phyloP scores from a whole-genome alignment of 176 grass and related monocot genomes.

The Coix lacrymajobi region DNA sequence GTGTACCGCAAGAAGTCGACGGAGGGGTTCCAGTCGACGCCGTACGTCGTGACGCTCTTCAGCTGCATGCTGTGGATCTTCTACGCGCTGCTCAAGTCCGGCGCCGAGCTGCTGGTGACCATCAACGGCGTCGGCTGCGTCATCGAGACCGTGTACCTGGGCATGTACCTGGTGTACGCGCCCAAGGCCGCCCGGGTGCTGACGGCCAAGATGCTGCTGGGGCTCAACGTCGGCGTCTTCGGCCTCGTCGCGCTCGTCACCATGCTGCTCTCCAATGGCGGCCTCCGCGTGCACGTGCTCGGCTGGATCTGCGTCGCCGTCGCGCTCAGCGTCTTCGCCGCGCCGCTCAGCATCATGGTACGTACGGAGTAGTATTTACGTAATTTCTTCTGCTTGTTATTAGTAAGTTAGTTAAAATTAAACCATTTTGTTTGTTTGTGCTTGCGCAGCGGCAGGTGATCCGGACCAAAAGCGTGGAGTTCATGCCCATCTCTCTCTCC shows the following conservation, averaged over 20 bases:
- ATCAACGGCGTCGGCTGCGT: slow-evolving; percentile 74
- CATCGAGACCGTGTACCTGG: slow-evolving; percentile 61
- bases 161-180: slow-evolving; percentile 65
- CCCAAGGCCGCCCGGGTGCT: slow-evolving; percentile 44
- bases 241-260: slow-evolving; percentile 59
- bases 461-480: slow-evolving; percentile 95
- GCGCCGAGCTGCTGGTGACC: slow-evolving; percentile 58
- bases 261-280: slow-evolving; percentile 30
- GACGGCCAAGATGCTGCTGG: slow-evolving; percentile 52
- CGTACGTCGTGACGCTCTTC: slow-evolving; percentile 85
- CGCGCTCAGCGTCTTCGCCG: slow-evolving; percentile 74
- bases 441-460: slow-evolving; percentile 74
- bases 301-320: slow-evolving; percentile 81
- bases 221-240: slow-evolving; percentile 70
- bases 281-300: slow-evolving; percentile 47
- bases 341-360: slow-evolving; percentile 87
- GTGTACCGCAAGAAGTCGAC: slow-evolving; percentile 86
- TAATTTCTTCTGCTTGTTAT: neutral
- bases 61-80: slow-evolving; percentile 88
- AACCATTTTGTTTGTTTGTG: no score
- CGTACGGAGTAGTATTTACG: no score
- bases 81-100: slow-evolving; percentile 72
- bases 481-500: slow-evolving; percentile 92
- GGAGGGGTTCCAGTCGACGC: slow-evolving; percentile 78
- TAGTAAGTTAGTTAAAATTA: no score